phyloP scores from a whole-genome alignment of 352 stramenopile genomes.

The Pseudoperonospora humuli region DNA sequence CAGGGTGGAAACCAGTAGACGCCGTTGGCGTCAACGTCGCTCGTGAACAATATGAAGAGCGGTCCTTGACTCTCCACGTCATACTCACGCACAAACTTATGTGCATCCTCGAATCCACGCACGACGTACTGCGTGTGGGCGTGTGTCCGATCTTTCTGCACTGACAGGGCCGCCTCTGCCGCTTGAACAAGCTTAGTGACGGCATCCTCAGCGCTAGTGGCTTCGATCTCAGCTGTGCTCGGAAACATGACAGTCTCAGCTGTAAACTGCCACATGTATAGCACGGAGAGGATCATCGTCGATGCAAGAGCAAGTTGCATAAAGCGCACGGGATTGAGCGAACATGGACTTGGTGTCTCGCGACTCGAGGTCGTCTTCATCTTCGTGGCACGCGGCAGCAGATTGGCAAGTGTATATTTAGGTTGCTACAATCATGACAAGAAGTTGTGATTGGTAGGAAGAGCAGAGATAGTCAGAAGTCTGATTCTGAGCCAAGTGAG shows the following conservation, averaged over 20 bases:
- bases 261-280: conserved; percentile 71
- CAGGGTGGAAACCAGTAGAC: conserved; percentile 78
- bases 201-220: conserved; percentile 16
- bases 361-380: conserved; percentile 15
- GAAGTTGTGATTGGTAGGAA: conserved; percentile 7
- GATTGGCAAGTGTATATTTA: neutral
- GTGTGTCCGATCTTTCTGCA: conserved; percentile 32
- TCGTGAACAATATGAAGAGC: conserved; percentile 75
- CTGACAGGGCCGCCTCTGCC: conserved; percentile 14
- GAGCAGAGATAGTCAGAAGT: conserved; percentile 8
- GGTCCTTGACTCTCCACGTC: conserved; percentile 49
- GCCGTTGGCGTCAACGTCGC: conserved; percentile 53
- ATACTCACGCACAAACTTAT: conserved; percentile 76
- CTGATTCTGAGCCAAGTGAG: neutral
- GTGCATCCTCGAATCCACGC: conserved; percentile 56
- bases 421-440: too few species aligned
- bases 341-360: conserved; percentile 7
- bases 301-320: conserved; percentile 56
- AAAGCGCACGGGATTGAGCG: conserved; percentile 48
- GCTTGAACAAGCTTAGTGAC: conserved; percentile 13
- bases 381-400: neutral
- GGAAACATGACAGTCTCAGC: conserved; percentile 26
- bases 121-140: conserved; percentile 55
- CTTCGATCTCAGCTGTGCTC: conserved; percentile 9
- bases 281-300: conserved; percentile 51